Conservation (phyloP, 164 flowering plant species). For the Vitis rotundifolia region DNA sequence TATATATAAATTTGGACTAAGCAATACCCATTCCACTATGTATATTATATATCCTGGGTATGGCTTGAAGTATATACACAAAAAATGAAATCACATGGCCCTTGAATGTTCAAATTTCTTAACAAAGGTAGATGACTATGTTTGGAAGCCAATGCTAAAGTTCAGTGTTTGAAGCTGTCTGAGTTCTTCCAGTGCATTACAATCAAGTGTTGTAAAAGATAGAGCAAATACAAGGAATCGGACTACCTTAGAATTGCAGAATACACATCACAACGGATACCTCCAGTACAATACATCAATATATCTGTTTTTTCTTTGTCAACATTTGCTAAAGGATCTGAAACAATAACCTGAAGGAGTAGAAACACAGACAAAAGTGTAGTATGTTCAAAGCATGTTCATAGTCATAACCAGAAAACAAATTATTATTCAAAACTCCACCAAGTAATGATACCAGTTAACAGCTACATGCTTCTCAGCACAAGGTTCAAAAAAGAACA, state of each 20-base stretch:
- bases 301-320: conserved; percentile 80
- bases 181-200: no score
- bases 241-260: conserved; percentile 78
- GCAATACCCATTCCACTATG: neutral
- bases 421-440: no score
- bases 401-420: no score
- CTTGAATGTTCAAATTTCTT: neutral
- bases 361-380: conserved; percentile 5
- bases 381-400: no score
- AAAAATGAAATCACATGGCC: no score
- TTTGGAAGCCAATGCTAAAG: no score
- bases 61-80: neutral
- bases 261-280: conserved; percentile 94
- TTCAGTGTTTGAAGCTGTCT: no score
- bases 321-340: conserved; percentile 70
- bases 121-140: neutral
- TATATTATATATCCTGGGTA: neutral
- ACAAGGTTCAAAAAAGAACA: no score
- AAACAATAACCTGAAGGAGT: conserved; percentile 23
- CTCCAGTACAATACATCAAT: conserved; percentile 97
- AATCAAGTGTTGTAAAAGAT: neutral
- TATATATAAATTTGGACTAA: neutral
- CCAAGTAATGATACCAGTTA: no score
- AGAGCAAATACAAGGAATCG: neutral
- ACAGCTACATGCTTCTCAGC: no score